Base-by-base conservation (phyloP, 2,329 filamentous ascomycete genomes). In the Aureobasidium sp. region DNA sequence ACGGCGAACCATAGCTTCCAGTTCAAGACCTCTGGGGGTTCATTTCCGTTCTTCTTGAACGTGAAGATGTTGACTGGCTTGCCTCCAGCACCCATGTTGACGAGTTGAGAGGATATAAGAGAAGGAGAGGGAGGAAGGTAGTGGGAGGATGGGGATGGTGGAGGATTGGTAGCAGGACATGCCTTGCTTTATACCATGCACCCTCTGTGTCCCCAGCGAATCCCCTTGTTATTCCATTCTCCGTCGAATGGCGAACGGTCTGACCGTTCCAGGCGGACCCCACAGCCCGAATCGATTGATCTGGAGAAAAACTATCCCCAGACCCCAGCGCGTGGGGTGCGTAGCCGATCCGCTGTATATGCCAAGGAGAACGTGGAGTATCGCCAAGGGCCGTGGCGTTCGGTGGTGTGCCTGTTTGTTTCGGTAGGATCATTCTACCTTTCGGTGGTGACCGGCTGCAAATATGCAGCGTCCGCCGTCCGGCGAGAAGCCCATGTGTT, bases 1-100 rank as follows among this genome's bases (percentile, higher is more conserved):
- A 91, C 87, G 29, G 87, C 85, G 70, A 89, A 89, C 86, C 87
- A 90, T 66, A 91, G 78, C 48, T 84, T 80, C 87, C 87, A 90
- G 75, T 91, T 91, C 72, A 90, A 84, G 64, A 85, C 81, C 69
- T 87, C 83, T 62, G 82, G 81, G 6, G 88, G 88, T 63, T 89
- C 87, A 63, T 82, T 82, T 46, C 86, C 78, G n/a, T 58, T 58
- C 65, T 87, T 73, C 69, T 83, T 75, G 61, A 73, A 73, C 62
- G 60, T 72, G 70, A 67, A 67, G 61, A 70, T 67, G 62, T 67
- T 68, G 58, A 67, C 61, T 27, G 66, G 65, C 57, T 66, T 66
- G 29, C 65, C 65, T 44, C 66, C 66, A 42, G 60, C 63, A 52
- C 60, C 63, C 63, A 64, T 64, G 6, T 39, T 64, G 53, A 13